phyloP scores from a whole-genome alignment of 2,329 filamentous ascomycete genomes.

The Metarhizium sp. region DNA sequence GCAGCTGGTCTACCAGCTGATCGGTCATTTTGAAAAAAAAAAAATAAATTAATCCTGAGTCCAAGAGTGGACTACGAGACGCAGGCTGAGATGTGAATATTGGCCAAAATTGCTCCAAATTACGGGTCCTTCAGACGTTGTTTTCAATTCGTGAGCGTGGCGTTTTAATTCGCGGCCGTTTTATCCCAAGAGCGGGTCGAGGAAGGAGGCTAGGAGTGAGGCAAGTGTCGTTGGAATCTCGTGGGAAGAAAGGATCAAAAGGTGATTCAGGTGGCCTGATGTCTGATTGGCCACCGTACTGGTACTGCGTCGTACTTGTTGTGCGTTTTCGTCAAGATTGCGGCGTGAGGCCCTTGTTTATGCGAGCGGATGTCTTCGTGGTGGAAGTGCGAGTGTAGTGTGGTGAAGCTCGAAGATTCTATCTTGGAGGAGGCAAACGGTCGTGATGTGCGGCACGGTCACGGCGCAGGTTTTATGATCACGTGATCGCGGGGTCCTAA shows the following conservation, averaged over 20 bases:
- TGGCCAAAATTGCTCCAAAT: slow-evolving; percentile 13
- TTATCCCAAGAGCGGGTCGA: background rate
- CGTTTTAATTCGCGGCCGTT: background rate
- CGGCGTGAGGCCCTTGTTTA: slow-evolving; percentile 11
- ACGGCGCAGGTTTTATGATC: slow-evolving; percentile 17
- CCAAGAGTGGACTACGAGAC: slow-evolving; percentile 16
- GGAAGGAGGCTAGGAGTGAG: slow-evolving; percentile 1
- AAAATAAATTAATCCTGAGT: slow-evolving; percentile 12
- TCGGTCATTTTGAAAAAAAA: slow-evolving; percentile 29
- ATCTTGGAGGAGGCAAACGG: slow-evolving; percentile 4
- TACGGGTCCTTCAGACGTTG: background rate
- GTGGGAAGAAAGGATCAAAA: slow-evolving; percentile 4
- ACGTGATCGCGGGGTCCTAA: slow-evolving; percentile 24
- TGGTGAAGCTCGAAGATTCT: slow-evolving; percentile 4
- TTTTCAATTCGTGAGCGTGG: background rate
- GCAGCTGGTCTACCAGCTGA: slow-evolving; percentile 35
- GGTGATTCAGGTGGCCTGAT: background rate
- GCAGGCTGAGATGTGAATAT: slow-evolving; percentile 9
- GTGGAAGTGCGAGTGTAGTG: slow-evolving; percentile 3
- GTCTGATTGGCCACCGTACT: background rate
- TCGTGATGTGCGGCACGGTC: slow-evolving; percentile 20
- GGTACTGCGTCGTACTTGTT: background rate
- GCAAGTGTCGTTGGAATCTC: slow-evolving; percentile 1
- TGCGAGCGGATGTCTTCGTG: slow-evolving; percentile 5
- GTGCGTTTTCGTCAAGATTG: slow-evolving; percentile 2